Base-by-base conservation (phyloP, 2,329 filamentous ascomycete species). In the Aspergillaceae sp. region DNA sequence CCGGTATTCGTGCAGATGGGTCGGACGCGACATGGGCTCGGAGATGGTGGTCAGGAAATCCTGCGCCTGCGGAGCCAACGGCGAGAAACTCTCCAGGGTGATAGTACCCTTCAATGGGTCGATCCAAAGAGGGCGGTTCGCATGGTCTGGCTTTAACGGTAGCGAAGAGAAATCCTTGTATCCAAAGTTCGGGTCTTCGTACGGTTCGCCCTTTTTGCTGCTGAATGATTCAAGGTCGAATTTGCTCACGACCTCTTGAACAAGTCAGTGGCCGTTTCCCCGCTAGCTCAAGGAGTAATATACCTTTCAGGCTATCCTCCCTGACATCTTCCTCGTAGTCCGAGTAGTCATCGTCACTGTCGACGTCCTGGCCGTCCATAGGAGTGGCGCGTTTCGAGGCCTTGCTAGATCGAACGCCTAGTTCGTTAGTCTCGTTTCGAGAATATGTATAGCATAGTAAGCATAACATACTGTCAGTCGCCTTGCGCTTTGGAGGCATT, bases 11-110 rank as follows among this genome's bases (percentile, higher is more conserved):
- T 97, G 92, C 52, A 97, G 80, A 61, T 89, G 91, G 4, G 83
- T 86, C 48, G 92, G 91, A 49, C 91, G 82, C 33, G 90, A 96
- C 48, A 91, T 75, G 11, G 91, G 92, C 70, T 98, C 91, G 51
- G 91, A 87, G 56, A 98, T 91, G 41, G 92, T 95, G 58, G 94
- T 95, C 48, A 98, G 74, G 63, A 98, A 95, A 64, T 95, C 89
- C 63, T 95, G 89, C 0, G 88, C 91, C 60, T 90, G 84, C 47
- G 84, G 79, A 47, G 91, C 89, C 47, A 92, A 74, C 2, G 90
- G 86, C 44, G 87, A 91, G 71, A 96, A 97, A 57, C 89, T 94
- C 73, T 98, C 91, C 38, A 97, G 75, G 29, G 94, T 92, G 61
- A 97, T 92, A 52, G 84, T 83, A 33, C 87, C 89, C 62, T 86